phyloP scores from a whole-genome alignment of 371 early-diverging fungal genomes.

The Haplosporangium sp. region DNA sequence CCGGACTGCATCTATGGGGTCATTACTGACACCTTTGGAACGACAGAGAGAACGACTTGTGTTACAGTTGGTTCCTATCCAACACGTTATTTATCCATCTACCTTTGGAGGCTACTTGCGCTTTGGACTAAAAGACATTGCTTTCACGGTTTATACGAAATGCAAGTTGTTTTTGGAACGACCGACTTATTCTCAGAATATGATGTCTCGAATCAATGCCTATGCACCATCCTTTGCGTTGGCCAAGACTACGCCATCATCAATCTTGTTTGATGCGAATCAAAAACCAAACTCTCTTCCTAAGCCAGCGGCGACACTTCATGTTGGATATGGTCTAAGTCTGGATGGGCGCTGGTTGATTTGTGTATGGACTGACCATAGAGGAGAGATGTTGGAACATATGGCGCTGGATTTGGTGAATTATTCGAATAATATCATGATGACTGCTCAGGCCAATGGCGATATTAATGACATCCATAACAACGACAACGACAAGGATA shows the following conservation, averaged over 20 bases:
- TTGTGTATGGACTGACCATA: slow-evolving; percentile 71
- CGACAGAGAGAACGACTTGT: slow-evolving; percentile 60
- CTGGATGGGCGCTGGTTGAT: slow-evolving; percentile 68
- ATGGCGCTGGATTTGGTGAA: slow-evolving; percentile 35
- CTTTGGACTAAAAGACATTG: slow-evolving; percentile 70
- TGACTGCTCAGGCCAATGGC: not conserved
- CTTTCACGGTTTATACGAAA: slow-evolving; percentile 71
- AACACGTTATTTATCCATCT: slow-evolving; percentile 66
- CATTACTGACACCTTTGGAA: slow-evolving; percentile 30
- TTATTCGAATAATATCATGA: slow-evolving; percentile 2
- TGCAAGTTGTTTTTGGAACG: slow-evolving; percentile 60
- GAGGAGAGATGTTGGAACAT: slow-evolving; percentile 67
- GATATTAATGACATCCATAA: not conserved
- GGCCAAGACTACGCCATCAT: slow-evolving; percentile 58
- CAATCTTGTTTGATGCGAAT: slow-evolving; percentile 57
- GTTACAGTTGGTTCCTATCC: slow-evolving; percentile 69
- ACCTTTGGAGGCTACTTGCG: slow-evolving; percentile 67
- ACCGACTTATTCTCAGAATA: slow-evolving; percentile 35
- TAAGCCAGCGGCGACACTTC: slow-evolving; percentile 54
- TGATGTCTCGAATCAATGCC: slow-evolving; percentile 51
- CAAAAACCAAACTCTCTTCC: slow-evolving; percentile 49
- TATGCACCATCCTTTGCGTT: slow-evolving; percentile 69
- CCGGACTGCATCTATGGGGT: slow-evolving; percentile 39
- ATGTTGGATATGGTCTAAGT: slow-evolving; percentile 70
- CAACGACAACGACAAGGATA: not conserved